Evolutionary conservation across 257 asterid species (phyloP).

Genomic region (Primulina tabacum): DNA sequence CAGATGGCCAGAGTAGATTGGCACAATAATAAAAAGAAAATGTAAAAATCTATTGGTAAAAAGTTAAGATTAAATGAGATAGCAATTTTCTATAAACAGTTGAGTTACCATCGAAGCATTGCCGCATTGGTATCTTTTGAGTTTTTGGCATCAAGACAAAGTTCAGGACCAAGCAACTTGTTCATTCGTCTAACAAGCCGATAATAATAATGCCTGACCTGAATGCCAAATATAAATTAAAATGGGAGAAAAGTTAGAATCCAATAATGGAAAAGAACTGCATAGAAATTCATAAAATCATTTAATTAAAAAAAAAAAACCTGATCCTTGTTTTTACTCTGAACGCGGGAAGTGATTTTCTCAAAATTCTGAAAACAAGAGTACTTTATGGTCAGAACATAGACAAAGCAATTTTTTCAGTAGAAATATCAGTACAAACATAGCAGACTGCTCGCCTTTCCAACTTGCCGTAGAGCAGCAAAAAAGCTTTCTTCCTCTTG

Average conservation of each 20-base stretch:
- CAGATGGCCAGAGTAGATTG: neutral
- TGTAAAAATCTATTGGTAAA: conserved; percentile 4
- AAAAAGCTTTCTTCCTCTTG: conserved; percentile 97
- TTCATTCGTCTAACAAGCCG: conserved; percentile 99
- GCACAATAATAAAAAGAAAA: neutral
- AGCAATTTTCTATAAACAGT: neutral
- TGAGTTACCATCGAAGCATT: conserved; percentile 87
- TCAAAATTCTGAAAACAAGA: conserved; percentile 72
- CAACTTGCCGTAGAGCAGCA: conserved; percentile 91
- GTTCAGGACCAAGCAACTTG: conserved; percentile 94
- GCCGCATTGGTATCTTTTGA: conserved; percentile 96
- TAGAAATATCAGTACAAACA: conserved; percentile 21
- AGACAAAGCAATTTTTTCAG: conserved; percentile 11
- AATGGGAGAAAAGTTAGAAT: conserved; percentile 22
- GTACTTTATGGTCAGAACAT: conserved; percentile 20
- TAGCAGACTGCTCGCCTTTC: conserved; percentile 64
- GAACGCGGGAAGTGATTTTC: conserved; percentile 86
- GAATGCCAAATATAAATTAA: conserved; percentile 25
- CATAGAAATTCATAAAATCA: conserved; percentile 11
- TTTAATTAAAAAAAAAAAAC: conserved; percentile 30
- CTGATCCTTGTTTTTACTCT: conserved; percentile 99
- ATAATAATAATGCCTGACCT: conserved; percentile 96
- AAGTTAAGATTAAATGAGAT: neutral
- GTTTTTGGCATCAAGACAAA: conserved; percentile 91
- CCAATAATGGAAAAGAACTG: conserved; percentile 3